A percentile compares a stretch with the other conserved stretches of the same genome.
Evolutionary conservation across 2,329 filamentous ascomycete genomes (phyloP).

Genomic region (Claviceps purpurea): DNA sequence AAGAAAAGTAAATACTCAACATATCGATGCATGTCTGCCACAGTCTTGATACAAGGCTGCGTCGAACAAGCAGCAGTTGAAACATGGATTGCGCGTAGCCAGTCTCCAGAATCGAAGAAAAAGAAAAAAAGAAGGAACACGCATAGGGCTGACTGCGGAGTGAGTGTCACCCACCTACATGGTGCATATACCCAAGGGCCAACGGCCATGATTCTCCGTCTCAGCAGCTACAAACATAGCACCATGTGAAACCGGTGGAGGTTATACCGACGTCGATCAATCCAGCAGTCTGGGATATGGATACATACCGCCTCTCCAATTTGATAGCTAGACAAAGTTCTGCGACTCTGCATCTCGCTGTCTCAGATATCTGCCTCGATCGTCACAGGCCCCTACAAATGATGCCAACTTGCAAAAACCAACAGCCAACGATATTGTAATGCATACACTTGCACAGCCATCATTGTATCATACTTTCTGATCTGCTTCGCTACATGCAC

Average conservation of each 20-base stretch:
- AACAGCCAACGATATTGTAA: not conserved
- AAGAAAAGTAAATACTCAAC: not conserved
- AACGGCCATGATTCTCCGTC: not conserved
- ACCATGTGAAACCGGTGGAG: slow-evolving; percentile 1
- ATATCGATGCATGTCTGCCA: not conserved
- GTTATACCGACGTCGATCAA: slow-evolving; percentile 7
- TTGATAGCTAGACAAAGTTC: too few species aligned
- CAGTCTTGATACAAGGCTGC: not conserved
- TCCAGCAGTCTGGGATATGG: slow-evolving; percentile 4
- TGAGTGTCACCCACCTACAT: too few species aligned
- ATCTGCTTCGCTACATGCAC: not conserved
- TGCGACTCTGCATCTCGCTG: not conserved
- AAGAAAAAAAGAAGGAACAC: not conserved
- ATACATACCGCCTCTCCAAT: too few species aligned
- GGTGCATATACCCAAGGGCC: too few species aligned
- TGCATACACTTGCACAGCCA: not conserved
- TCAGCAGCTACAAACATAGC: not conserved
- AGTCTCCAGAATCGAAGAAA: not conserved
- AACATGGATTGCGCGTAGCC: not conserved
- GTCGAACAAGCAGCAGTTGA: not conserved
- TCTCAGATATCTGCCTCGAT: not conserved
- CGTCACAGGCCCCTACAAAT: not conserved
- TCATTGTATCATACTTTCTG: not conserved
- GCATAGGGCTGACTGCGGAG: too few species aligned
- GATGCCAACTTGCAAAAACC: not conserved